Conservation (phyloP, 2,329 filamentous ascomycete species). For the Endothia cerciana region DNA sequence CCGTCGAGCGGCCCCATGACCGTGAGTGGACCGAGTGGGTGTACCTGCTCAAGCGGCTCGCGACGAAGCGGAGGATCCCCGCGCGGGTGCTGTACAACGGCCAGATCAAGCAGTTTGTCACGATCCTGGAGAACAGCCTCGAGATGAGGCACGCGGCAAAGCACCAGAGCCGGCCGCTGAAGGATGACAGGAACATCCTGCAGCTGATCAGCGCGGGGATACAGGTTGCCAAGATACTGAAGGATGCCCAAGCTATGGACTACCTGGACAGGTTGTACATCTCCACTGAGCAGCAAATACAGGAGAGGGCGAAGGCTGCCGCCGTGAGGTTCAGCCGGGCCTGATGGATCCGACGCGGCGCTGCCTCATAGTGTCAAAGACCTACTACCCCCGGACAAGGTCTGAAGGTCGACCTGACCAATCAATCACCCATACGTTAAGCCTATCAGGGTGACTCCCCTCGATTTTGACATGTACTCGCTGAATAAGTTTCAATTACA, state of each 20-base stretch:
- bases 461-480: not conserved
- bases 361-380: not conserved
- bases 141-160: constrained; percentile 87
- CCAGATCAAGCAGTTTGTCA: constrained; percentile 90
- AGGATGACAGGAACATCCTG: constrained; percentile 86
- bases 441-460: constrained; percentile 6
- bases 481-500: not conserved
- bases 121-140: constrained; percentile 83
- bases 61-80: constrained; percentile 84
- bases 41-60: constrained; percentile 81
- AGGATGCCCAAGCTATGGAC: constrained; percentile 82
- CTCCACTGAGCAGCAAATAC: constrained; percentile 78
- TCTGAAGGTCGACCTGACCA: too few relatives aligned
- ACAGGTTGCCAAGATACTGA: constrained; percentile 85
- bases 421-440: constrained; percentile 9
- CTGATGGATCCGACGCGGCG: constrained; percentile 33
- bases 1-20: constrained; percentile 73
- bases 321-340: constrained; percentile 43
- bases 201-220: constrained; percentile 86
- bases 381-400: not conserved
- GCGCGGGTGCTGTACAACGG: constrained; percentile 84
- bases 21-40: constrained; percentile 94
- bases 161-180: constrained; percentile 79
- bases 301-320: constrained; percentile 60
- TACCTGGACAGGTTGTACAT: constrained; percentile 81